Evolutionary conservation across 2,329 filamentous ascomycete species (phyloP).

Genomic region (Rutstroemia sp.): DNA sequence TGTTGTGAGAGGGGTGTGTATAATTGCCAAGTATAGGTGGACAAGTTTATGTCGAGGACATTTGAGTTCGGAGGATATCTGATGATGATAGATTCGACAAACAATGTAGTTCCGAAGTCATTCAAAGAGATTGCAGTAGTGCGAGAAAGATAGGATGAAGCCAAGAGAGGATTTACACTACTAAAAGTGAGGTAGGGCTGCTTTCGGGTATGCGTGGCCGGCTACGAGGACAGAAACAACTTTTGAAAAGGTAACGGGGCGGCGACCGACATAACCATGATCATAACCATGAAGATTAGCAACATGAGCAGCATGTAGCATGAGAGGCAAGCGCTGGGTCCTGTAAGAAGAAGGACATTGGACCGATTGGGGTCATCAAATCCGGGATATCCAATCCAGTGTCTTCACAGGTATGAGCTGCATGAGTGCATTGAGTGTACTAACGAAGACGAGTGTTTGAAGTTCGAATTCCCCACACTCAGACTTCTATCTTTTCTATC

Average conservation of each 20-base stretch:
- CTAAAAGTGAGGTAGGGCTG: conserved; percentile 22
- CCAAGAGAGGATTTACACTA: conserved; percentile 15
- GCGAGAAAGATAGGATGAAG: conserved; percentile 16
- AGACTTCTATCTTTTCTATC: not conserved
- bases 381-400: conserved; percentile 7
- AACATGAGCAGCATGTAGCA: too few relatives aligned
- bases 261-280: conserved; percentile 26
- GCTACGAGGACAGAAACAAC: conserved; percentile 23
- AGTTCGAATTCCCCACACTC: conserved; percentile 29
- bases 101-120: conserved; percentile 11
- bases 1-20: not conserved
- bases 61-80: conserved; percentile 11
- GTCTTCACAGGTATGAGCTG: conserved; percentile 12
- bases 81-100: conserved; percentile 8
- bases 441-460: conserved; percentile 28
- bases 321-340: too few relatives aligned
- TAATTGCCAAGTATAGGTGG: not conserved
- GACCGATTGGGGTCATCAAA: conserved; percentile 12
- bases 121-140: conserved; percentile 3
- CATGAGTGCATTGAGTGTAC: conserved; percentile 29
- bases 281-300: conserved; percentile 6
- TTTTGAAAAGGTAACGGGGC: conserved; percentile 22
- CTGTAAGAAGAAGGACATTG: conserved; percentile 7
- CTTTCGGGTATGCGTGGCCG: conserved; percentile 22
- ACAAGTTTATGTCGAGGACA: conserved; percentile 2